Conservation (phyloP, 176 grass and related monocot genomes). For the Zea luxurians region DNA sequence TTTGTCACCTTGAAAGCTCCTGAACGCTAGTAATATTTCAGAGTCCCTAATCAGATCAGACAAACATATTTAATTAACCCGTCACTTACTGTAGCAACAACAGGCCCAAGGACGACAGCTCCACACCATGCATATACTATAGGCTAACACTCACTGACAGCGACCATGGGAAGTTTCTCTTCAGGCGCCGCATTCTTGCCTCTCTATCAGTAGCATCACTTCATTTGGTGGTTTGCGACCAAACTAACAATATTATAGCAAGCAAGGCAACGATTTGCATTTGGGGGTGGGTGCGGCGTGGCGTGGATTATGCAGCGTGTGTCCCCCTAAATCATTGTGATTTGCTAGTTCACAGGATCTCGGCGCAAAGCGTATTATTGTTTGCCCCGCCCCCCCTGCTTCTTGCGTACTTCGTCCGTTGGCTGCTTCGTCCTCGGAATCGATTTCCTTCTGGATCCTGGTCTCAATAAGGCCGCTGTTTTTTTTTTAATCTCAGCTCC, state of each 20-base stretch:
- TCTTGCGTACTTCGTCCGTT: conserved; percentile 5
- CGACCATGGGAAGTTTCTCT: conserved; percentile 28
- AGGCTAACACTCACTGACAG: not conserved
- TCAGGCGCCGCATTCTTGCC: not conserved
- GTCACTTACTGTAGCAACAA: not conserved
- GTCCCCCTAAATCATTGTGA: conserved; percentile 37
- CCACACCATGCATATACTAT: not conserved
- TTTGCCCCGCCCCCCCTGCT: not conserved
- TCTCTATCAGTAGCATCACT: not conserved
- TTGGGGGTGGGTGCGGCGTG: not conserved
- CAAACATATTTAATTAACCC: not conserved
- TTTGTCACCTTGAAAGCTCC: conserved; percentile 35
- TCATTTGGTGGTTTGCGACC: conserved; percentile 31
- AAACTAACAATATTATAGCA: not conserved
- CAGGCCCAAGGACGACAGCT: not conserved
- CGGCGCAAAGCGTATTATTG: conserved; percentile 20
- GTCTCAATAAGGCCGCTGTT: conserved; percentile 18
- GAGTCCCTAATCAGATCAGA: conserved; percentile 19
- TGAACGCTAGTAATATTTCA: conserved; percentile 11
- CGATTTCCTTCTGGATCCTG: conserved; percentile 41
- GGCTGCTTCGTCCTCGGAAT: conserved; percentile 5
- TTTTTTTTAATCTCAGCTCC: conserved; percentile 12
- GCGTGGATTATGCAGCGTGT: no score
- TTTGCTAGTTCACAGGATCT: conserved; percentile 42
- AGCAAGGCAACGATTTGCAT: no score